Base-by-base conservation (phyloP, 1,139 yeast genomes). In the Taphrina wiesneri region DNA sequence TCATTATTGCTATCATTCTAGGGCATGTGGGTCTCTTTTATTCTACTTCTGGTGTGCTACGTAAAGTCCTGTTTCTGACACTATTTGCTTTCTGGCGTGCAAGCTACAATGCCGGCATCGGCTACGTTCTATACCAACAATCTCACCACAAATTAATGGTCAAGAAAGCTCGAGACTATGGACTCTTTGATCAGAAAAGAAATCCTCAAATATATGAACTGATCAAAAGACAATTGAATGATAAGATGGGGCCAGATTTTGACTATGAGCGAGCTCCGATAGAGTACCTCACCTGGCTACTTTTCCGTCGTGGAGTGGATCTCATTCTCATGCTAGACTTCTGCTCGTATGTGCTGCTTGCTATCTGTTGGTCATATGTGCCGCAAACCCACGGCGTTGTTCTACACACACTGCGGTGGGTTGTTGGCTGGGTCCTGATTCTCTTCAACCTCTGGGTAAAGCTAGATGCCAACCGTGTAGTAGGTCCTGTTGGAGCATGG, bases 321-420 rank as follows among this genome's bases (percentile, higher is more conserved):
- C 81, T 90, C 76, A 85, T 90, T 66, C 81, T 90, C 73, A 89
- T 90, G 96, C 88, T 86, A 75, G 96, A 90, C 76, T 90, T 90
- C 74, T 84, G 87, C 43, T 85, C 90, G 36, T 90, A 89, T 75
- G 82, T 88, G 74, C 82, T 90, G 70, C 80, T 87, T 67, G 92
- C 90, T 9, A 77, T 83, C 62, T 81, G 87, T 11, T 86, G 92
- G 72, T 77, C 81, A 72, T 71, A 74, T 17, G 67, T 69, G 4
- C 71, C 71, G 15, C 75, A 81, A 13, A 72, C 76, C 69, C 86
- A 84, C 70, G 81, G 79, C 6, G 70, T 75, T 73, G 65, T 72
- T 25, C 68, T 79, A 43, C 75, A 77, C 15, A 49, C 74, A 19
- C 74, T 78, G 52, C 72, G 82, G 64, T 78, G 81, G 80, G 51